Base-by-base conservation (phyloP, 371 early-diverging fungal genomes). In the Haplosporangium sp. region DNA sequence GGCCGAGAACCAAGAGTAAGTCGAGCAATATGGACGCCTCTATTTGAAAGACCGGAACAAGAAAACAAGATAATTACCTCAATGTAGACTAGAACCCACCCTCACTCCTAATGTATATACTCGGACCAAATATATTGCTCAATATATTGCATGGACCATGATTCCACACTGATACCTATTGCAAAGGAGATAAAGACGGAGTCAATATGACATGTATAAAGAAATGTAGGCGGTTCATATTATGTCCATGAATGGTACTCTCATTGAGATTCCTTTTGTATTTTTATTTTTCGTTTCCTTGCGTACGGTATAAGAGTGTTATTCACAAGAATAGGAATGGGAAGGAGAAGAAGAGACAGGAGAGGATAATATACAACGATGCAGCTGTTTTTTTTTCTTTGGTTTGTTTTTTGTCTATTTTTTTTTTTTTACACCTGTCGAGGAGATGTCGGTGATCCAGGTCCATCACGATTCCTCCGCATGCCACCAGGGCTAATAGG, bases 401-500 rank as follows among this genome's bases (percentile, higher is more conserved):
- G 14, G n/a, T 50, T 23, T 46, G 37, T 29, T 13, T 29, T 42
- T 40, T 53, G 41, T 63, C 1, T 41, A 12, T 38, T 45, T 13
- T 10, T 10, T 36, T 12, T 8, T 57, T 40, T 68, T 48, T 73
- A 66, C 59, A 64, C 61, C 36, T 71, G 57, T 20, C 64, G 63
- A 12, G 77, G 77, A 12, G 77, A 71, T 13, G 64, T 64, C 2
- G 79, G 79, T 2, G 79, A 71, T 14, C 68, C 64, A 43, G 63
- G 68, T 21, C 61, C 72, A 48, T 77, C 65, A 36, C 79, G 72
- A 21, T 77, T 67, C 72, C 79, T 71, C 67, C 79, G 64, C 79
- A 77, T 77, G 69, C 79, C 79, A 7, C 79, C 79, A 67, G 79
- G 79, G 68, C 72, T 71, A 47, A 68, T 54, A 23, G 72, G 72